Percentiles rank a stretch among this genome's conserved stretches.
Conservation (phyloP, 805 yeast genomes). For the Metschnikowia picachoensis region DNA sequence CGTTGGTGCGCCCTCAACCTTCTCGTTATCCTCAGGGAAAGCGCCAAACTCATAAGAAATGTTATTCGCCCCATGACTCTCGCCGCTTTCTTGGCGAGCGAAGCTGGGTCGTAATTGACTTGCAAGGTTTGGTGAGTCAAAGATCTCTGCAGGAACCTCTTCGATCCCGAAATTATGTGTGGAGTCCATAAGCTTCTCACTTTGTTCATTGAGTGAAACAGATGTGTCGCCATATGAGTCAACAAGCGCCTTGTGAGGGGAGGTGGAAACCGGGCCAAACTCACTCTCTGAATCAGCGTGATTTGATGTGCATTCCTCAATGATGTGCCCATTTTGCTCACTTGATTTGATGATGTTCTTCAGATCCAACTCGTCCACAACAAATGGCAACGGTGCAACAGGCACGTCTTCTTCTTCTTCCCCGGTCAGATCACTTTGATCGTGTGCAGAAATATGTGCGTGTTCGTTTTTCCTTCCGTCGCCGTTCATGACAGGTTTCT, state of each 20-base stretch:
- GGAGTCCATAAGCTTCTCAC: constrained; percentile 2
- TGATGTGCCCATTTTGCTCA: not conserved
- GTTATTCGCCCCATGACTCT: not conserved
- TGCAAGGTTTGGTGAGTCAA: constrained; percentile 23
- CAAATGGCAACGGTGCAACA: constrained; percentile 15
- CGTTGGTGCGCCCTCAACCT: constrained; percentile 17
- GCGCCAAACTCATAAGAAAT: constrained; percentile 6
- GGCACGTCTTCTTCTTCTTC: constrained; percentile 23
- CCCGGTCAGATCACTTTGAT: not conserved
- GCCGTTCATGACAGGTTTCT: not conserved
- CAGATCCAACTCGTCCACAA: constrained; percentile 24
- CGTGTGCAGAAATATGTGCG: too few species aligned
- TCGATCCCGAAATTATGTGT: constrained; percentile 26
- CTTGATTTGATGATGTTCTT: constrained; percentile 8
- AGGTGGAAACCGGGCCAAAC: constrained; percentile 1
- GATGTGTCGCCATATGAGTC: constrained; percentile 10
- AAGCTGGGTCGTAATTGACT: constrained; percentile 14
- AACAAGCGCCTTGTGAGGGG: constrained; percentile 9
- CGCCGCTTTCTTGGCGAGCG: not conserved
- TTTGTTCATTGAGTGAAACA: constrained; percentile 5
- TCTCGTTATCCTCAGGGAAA: not conserved
- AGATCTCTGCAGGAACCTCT: constrained; percentile 20
- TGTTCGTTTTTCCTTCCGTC: too few species aligned
- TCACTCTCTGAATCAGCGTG: not conserved
- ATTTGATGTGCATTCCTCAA: not conserved